phyloP scores from a whole-genome alignment of 2,329 filamentous ascomycete species.

The Hyphodiscus sp. region DNA sequence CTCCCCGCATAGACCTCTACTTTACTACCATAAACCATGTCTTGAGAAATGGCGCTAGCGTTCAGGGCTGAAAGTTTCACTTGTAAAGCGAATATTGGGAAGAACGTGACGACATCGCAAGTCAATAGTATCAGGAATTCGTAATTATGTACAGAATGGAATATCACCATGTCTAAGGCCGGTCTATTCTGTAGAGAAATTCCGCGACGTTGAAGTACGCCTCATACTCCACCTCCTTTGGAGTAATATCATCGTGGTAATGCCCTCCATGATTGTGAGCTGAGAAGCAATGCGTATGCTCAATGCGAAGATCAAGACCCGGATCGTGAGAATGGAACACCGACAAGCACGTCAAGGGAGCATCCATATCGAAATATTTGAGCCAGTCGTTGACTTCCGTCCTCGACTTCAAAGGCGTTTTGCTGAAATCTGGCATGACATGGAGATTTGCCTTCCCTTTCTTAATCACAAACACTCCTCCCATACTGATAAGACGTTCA shows the following conservation, averaged over 20 bases:
- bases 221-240: constrained; percentile 38
- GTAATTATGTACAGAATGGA: too few relatives aligned
- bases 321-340: constrained; percentile 39
- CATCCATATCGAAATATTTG: constrained; percentile 33
- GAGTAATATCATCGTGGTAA: constrained; percentile 37
- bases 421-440: constrained; percentile 39
- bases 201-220: constrained; percentile 40
- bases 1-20: too few relatives aligned
- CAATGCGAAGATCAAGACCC: constrained; percentile 34
- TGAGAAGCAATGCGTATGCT: constrained; percentile 43
- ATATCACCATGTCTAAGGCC: too few relatives aligned
- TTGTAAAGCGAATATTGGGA: too few relatives aligned
- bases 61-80: too few relatives aligned
- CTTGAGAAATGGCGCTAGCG: too few relatives aligned
- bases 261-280: constrained; percentile 34
- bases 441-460: constrained; percentile 34
- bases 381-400: constrained; percentile 34
- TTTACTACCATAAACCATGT: too few relatives aligned
- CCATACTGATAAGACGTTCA: constrained; percentile 33
- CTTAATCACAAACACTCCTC: constrained; percentile 36
- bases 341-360: constrained; percentile 34
- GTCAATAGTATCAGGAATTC: too few relatives aligned
- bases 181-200: constrained; percentile 35
- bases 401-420: constrained; percentile 26
- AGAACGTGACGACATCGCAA: too few relatives aligned